phyloP scores from a whole-genome alignment of 768 basidiomycete species.

The Auriscalpium orientale region DNA sequence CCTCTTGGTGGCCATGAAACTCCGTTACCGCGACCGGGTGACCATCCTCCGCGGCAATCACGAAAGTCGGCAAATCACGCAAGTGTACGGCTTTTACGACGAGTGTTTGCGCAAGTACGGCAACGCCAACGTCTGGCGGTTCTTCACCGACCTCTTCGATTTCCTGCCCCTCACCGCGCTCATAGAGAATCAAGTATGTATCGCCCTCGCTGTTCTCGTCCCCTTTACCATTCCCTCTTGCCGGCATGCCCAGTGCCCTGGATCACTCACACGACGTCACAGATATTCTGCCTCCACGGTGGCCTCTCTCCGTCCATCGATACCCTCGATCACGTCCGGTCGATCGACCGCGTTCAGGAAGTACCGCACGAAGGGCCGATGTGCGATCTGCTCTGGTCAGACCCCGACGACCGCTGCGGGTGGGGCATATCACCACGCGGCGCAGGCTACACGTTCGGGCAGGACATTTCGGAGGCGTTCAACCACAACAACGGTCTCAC shows the following conservation, averaged over 20 bases:
- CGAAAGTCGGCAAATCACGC: conserved; percentile 98
- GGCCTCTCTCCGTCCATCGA: conserved; percentile 98
- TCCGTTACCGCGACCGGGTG: conserved; percentile 96
- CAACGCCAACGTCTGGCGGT: conserved; percentile 99
- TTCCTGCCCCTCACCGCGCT: conserved; percentile 95
- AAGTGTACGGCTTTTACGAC: conserved; percentile 99
- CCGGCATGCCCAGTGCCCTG: neutral
- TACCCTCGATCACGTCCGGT: conserved; percentile 97
- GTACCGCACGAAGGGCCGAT: conserved; percentile 99
- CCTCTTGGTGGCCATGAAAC: conserved; percentile 91
- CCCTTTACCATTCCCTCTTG: neutral
- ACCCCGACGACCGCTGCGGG: conserved; percentile 97
- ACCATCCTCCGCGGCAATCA: conserved; percentile 98
- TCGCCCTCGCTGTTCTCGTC: neutral
- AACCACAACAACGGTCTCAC: conserved; percentile 99
- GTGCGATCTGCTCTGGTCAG: conserved; percentile 99
- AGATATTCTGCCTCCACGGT: conserved; percentile 99
- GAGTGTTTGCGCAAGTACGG: conserved; percentile 99
- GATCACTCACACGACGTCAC: conserved; percentile 9
- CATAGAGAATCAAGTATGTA: conserved; percentile 96
- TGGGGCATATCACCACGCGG: conserved; percentile 99
- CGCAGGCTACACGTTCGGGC: conserved; percentile 98
- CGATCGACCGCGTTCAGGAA: conserved; percentile 98
- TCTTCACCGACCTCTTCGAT: conserved; percentile 98
- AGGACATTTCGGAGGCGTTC: conserved; percentile 98